Percentiles rank a stretch among this genome's conserved stretches.
Conservation (phyloP, 257 asterid genomes). For the Voacanga thouarsii region DNA sequence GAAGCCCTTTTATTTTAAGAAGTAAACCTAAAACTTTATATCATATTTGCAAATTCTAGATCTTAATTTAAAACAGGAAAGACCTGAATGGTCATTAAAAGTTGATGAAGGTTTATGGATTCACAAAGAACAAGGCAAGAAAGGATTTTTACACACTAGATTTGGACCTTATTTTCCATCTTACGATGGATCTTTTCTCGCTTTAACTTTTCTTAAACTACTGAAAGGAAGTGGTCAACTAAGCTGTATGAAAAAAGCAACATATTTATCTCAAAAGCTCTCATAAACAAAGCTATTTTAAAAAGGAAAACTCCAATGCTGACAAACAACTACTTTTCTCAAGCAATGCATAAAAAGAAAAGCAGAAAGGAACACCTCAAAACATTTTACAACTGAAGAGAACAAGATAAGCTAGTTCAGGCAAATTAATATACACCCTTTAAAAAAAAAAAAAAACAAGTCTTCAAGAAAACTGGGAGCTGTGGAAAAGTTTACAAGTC, state of each 20-base stretch:
- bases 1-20: too few relatives aligned
- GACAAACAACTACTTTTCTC: too few relatives aligned
- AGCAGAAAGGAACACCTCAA: neutral
- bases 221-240: neutral
- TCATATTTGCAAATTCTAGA: too few relatives aligned
- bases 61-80: too few relatives aligned
- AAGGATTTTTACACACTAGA: too few relatives aligned
- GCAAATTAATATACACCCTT: neutral
- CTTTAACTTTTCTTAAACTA: neutral
- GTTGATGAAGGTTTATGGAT: too few relatives aligned
- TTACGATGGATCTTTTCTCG: neutral
- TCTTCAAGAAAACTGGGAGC: neutral
- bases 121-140: too few relatives aligned
- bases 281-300: too few relatives aligned
- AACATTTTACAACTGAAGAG: neutral
- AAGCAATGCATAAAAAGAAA: too few relatives aligned
- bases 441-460: neutral
- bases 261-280: neutral
- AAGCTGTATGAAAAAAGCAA: neutral
- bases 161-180: neutral
- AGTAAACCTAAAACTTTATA: too few relatives aligned
- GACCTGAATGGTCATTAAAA: too few relatives aligned
- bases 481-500: neutral
- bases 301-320: too few relatives aligned
- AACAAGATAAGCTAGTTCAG: neutral